Base-by-base conservation (phyloP, 306 rosid genomes). In the Prosopis cineraria region DNA sequence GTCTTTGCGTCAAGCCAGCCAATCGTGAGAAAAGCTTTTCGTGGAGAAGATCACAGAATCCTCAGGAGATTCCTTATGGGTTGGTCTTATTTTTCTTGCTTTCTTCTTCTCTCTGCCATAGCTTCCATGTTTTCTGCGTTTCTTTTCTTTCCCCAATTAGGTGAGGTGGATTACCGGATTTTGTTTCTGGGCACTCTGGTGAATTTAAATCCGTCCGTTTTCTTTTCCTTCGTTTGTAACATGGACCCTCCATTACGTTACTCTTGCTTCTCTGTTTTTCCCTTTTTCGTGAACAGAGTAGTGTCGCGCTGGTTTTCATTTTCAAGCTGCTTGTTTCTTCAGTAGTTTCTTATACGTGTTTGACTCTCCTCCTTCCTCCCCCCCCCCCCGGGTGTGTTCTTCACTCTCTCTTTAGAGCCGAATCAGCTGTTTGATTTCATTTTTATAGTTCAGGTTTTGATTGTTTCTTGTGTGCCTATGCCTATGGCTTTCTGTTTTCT, bases 31-130 rank as follows among this genome's bases (percentile, higher is more conserved):
- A 62, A 12, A 64, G 70, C 1, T 37, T 65, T n/a, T 36, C 3
- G 24, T 20, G 16, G 0, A 19, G 47, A 36, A 8, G 39, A 62
- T 64, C 70, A 36, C 19, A 34, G 70, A 20, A 65, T 65, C 19
- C 29, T 65, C 70, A 37, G 69, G 69, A 34, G 27, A 27, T 63
- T 1, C 13, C 5, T 24, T 39, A 67, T 67, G 72, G 72, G 72
- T 67, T 5, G 29, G 72, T n/a, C 19, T 19, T 9, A 10, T 65
- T 65, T 65, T 65, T 37, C 13, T 10, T 5, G n/a, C 17, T n/a
- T 3, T 63, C 22, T 0, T 63, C 31, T 17, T 6, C 1, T 31
- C 34, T 59, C 24, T 9, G 7, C 2, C 24, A 11, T 14, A n/a
- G 58, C n/a, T n/a, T 37, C n/a, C 71, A 20, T 66, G 71, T 20